Evolutionary conservation across 176 grass and related monocot genomes (phyloP), one percentile per base, ranked within the genome.

Genomic region (Oryza longistaminata): DNA sequence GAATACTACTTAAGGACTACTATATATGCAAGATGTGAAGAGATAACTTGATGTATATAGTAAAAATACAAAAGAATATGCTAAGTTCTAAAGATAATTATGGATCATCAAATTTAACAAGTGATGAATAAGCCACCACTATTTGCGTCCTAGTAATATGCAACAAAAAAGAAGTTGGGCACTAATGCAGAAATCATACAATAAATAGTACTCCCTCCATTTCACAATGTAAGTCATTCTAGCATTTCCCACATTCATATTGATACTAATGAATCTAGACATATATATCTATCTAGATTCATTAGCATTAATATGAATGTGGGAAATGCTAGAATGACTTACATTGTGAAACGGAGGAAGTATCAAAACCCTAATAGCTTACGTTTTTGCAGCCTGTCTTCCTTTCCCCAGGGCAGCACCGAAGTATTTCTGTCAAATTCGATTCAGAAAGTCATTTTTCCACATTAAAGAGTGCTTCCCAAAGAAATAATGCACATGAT

Each of bases 341-440:
- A 27, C 27, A 27, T 27, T 27, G 27, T 27, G 27, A 27, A 27
- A 27, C 27, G 1, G 27, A 27, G 27, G 27, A 85, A 77, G 2
- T 76, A 84, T 25, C 50, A 27, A 61, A 69, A 84, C n/a, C 45
- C 42, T 16, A 71, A 42, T 61, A 17, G 69, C 90, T 88, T 90
- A 95, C 93, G 93, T 92, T 71, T 95, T 95, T 66, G 90, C 93
- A 87, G 93, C 93, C 72, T 95, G 93, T 60, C 82, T 90, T 88
- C 93, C 93, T 74, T 92, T 92, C 52, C 93, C 93, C 40, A 95
- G 79, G 61, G 93, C 90, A 87, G 93, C 83, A 61, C 93, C 93
- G 73, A 90, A 95, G 81, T 95, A 95, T 81, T 91, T 95, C 93
- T 95, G 72, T 27, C 68, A 81, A 76, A 73, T 55, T 79, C 48